Percentiles rank a stretch among this genome's conserved stretches.
These are phyloP conservation scores for Backusella australiensis DNA, from an alignment of 192 early-diverging fungal genomes.

Conservation along the genomic window DNA sequence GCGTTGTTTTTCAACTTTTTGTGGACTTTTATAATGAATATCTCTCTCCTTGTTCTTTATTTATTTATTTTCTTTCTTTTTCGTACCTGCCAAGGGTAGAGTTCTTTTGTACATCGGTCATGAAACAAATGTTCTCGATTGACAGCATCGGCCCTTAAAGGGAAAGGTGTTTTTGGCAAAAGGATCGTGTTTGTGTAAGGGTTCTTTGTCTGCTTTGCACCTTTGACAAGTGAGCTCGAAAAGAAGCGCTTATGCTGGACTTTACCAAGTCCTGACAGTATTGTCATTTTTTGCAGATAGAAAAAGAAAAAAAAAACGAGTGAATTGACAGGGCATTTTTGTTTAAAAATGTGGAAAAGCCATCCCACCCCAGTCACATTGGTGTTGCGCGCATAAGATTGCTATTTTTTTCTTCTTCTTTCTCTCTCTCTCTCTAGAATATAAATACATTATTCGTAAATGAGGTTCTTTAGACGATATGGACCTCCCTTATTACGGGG, in stretches of 20 bases:
- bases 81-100: conserved; percentile 73
- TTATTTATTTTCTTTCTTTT: neutral
- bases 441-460: neutral
- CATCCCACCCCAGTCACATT: neutral
- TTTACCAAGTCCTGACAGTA: neutral
- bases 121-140: conserved; percentile 58
- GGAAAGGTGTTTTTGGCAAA: conserved; percentile 71
- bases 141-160: conserved; percentile 61
- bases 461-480: neutral
- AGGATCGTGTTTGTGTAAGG: conserved; percentile 56
- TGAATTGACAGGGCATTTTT: neutral
- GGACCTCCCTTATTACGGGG: conserved; percentile 3
- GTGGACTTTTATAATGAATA: neutral
- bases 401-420: neutral
- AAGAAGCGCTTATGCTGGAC: neutral
- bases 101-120: conserved; percentile 57
- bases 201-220: conserved; percentile 23
- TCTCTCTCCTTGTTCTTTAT: too few species aligned
- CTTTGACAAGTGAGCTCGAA: neutral
- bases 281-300: neutral
- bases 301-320: neutral
- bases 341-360: neutral
- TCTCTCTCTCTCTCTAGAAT: neutral
- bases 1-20: conserved; percentile 56
- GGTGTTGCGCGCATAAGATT: neutral